Evolutionary conservation across 1,284 basidiomycete genomes (phyloP).

Genomic region (Pterulicium gracile): DNA sequence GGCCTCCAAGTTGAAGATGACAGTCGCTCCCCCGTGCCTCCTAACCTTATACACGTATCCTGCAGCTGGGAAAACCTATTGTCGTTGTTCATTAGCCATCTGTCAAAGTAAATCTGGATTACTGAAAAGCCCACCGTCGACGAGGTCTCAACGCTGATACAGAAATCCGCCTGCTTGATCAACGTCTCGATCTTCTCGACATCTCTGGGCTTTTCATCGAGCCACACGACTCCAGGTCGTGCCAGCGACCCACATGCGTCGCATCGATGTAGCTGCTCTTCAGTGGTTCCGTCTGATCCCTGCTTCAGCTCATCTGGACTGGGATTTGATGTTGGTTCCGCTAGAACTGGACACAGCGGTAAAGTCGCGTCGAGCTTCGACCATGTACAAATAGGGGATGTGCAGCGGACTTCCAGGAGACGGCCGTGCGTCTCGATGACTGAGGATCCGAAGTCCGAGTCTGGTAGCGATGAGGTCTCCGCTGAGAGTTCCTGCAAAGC

Average conservation of each 20-base stretch:
- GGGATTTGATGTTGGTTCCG: constrained; percentile 40
- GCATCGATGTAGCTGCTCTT: constrained; percentile 40
- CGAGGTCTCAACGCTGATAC: constrained; percentile 54
- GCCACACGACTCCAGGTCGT: constrained; percentile 60
- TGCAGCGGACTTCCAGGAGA: constrained; percentile 47
- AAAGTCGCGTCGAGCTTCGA: constrained; percentile 27
- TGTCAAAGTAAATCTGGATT: neutral
- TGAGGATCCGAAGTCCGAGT: constrained; percentile 10
- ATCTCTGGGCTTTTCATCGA: constrained; percentile 41
- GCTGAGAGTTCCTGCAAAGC: constrained; percentile 18
- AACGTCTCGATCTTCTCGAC: constrained; percentile 32
- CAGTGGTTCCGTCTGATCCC: constrained; percentile 37
- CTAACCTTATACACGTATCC: constrained; percentile 23
- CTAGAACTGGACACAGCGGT: constrained; percentile 41
- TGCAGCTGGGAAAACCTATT: constrained; percentile 29
- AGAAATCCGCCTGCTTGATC: constrained; percentile 41
- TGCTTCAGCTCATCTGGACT: constrained; percentile 28
- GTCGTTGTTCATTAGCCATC: neutral
- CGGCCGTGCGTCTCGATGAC: constrained; percentile 61
- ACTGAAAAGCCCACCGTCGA: constrained; percentile 30
- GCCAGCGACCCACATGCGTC: constrained; percentile 35
- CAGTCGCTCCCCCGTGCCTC: constrained; percentile 29
- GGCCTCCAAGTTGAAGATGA: constrained; percentile 51
- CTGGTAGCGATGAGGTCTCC: constrained; percentile 6
- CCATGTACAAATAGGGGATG: constrained; percentile 27